Evolutionary conservation across 164 flowering plant genomes (phyloP).

Genomic region (Stephania cephalantha): DNA sequence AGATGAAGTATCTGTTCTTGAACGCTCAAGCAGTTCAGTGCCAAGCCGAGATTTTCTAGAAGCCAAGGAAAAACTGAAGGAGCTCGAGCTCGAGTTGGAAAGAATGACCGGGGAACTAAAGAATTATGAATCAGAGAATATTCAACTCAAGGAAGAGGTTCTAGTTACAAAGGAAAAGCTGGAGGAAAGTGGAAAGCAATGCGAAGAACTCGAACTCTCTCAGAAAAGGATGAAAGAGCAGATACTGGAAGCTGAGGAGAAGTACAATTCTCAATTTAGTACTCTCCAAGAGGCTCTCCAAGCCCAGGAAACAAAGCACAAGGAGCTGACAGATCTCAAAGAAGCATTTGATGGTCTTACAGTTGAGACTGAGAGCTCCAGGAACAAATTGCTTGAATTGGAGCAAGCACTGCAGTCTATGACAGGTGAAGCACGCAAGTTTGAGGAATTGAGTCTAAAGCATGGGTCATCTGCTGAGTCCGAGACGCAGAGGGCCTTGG

Average conservation of each 20-base stretch:
- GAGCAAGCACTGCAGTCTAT: constrained; percentile 54
- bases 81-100: constrained; percentile 64
- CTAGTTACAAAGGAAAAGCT: constrained; percentile 41
- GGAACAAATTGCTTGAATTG: constrained; percentile 53
- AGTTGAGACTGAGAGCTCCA: constrained; percentile 62
- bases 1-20: constrained; percentile 23
- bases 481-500: constrained; percentile 57
- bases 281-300: constrained; percentile 53
- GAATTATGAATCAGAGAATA: constrained; percentile 55
- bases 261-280: constrained; percentile 38
- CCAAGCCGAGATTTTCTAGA: constrained; percentile 45
- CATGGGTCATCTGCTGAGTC: constrained; percentile 56
- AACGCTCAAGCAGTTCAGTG: constrained; percentile 27
- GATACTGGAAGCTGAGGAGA: constrained; percentile 45
- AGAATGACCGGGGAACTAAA: constrained; percentile 45
- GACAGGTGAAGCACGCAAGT: constrained; percentile 46
- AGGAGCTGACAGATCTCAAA: constrained; percentile 57
- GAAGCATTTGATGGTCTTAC: constrained; percentile 53
- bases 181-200: constrained; percentile 40
- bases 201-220: constrained; percentile 48
- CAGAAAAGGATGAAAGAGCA: constrained; percentile 51
- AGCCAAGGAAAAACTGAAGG: constrained; percentile 56
- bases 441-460: constrained; percentile 58
- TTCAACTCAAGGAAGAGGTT: constrained; percentile 42
- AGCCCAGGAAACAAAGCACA: constrained; percentile 54